Base-by-base conservation (phyloP, 2,329 filamentous ascomycete genomes). In the Ceratocystis lukuohia region DNA sequence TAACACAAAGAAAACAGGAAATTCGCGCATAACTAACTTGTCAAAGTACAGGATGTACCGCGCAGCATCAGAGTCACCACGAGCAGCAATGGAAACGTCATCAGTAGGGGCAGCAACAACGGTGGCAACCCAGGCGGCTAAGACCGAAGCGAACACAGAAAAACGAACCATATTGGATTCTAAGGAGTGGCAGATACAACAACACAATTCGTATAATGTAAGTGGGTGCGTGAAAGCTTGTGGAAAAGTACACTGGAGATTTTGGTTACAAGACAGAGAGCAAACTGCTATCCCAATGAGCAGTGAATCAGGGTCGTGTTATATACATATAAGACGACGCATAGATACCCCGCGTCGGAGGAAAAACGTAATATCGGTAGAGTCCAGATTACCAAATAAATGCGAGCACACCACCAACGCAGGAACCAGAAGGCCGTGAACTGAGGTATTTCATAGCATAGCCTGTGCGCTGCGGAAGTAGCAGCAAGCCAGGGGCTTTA, bases 11-110 rank as follows among this genome's bases (percentile, higher is more conserved):
- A 10, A 50, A 22, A 8, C 7, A 10, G n/a, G 6, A 5, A 3
- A 10, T 2, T 50, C 46, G 45, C 5, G n/a, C 20, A 17, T 33
- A 15, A 57, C 53, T 57, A 3, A 57, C 53, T 37, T 12, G 53
- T 57, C 53, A 57, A 57, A 57, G 53, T 57, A 57, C 53, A 57
- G n/a, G 53, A 57, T 57, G 53, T 15, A 57, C 25, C 53, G 53
- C 15, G 53, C 15, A 30, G 28, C 53, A 8, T 30, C 53, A 33
- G 48, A 25, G 48, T 20, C 20, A 7, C 17, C 45, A 17, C 5
- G 1, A 20, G 6, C 7, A 8, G 8, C 33, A 20, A 48, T 15
- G 7, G 45, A 2, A 20, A 8, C 2, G 17, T 5, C 5, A 0
- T 25, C 28, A 8, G 53, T 25, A 33, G 53, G 53, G 53, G 12